These are phyloP conservation scores for Penicillium longicatenatum DNA, from an alignment of 495 filamentous ascomycete species.

Conservation along the genomic window DNA sequence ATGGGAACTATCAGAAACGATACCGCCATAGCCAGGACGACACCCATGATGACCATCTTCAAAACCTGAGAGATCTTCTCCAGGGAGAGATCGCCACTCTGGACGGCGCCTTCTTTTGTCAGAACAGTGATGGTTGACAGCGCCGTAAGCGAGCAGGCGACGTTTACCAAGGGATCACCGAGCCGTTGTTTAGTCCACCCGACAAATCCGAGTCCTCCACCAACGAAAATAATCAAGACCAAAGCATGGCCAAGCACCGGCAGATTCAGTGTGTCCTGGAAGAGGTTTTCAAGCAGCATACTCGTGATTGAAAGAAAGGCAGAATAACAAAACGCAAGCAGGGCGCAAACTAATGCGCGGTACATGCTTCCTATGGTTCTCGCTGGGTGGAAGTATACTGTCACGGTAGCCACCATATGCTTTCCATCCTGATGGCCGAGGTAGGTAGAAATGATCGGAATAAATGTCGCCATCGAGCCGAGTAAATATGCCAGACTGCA, in stretches of 20 bases:
- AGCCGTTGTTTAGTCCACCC: slow-evolving; percentile 91
- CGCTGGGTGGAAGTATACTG: slow-evolving; percentile 97
- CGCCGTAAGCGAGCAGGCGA: slow-evolving; percentile 87
- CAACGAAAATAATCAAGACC: slow-evolving; percentile 84
- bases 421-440: slow-evolving; percentile 92
- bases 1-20: slow-evolving; percentile 79
- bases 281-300: slow-evolving; percentile 82
- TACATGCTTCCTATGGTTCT: slow-evolving; percentile 87
- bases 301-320: slow-evolving; percentile 78
- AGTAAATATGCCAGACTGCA: slow-evolving; percentile 91
- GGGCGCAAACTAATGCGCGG: slow-evolving; percentile 81
- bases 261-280: slow-evolving; percentile 63
- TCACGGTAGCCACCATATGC: slow-evolving; percentile 90
- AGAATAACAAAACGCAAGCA: slow-evolving; percentile 81
- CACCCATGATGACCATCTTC: slow-evolving; percentile 89
- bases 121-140: slow-evolving; percentile 89
- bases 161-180: slow-evolving; percentile 84
- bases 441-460: slow-evolving; percentile 66
- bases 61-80: slow-evolving; percentile 85
- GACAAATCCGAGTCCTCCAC: slow-evolving; percentile 84
- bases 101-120: slow-evolving; percentile 89
- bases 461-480: slow-evolving; percentile 85
- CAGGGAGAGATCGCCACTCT: slow-evolving; percentile 75
- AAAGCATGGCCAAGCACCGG: slow-evolving; percentile 75
- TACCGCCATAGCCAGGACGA: slow-evolving; percentile 71